phyloP scores from a whole-genome alignment of 768 basidiomycete species.

The Lepiota brunneoincarnata region DNA sequence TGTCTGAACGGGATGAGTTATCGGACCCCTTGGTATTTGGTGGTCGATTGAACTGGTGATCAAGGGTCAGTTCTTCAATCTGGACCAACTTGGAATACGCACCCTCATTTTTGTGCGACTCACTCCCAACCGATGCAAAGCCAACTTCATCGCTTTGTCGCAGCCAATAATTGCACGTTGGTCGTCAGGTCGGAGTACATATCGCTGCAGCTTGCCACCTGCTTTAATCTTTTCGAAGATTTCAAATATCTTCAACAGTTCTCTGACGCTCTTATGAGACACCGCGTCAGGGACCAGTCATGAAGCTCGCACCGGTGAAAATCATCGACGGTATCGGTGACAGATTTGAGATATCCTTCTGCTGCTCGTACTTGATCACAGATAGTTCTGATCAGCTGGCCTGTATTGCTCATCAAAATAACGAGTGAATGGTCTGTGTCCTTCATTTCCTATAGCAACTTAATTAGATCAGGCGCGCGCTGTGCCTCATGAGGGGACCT shows the following conservation, averaged over 20 bases:
- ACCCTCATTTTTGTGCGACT: not conserved
- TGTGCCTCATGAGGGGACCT: not conserved
- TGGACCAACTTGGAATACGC: not conserved
- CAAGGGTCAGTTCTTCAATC: not conserved
- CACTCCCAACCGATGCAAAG: constrained; percentile 4
- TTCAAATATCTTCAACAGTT: not conserved
- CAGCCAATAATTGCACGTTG: not conserved
- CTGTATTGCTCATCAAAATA: not conserved
- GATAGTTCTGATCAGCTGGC: not conserved
- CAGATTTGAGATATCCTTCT: not conserved
- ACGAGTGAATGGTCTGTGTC: not conserved
- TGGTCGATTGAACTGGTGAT: too few species aligned
- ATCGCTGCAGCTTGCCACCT: not conserved
- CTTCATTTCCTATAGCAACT: not conserved
- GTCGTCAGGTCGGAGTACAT: not conserved
- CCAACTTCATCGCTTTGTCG: not conserved
- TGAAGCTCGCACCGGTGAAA: not conserved
- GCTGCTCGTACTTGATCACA: not conserved
- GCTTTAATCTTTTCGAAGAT: not conserved
- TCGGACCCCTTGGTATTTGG: too few species aligned
- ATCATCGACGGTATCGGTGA: not conserved
- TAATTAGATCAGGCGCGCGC: not conserved
- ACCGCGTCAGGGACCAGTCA: not conserved
- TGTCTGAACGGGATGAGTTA: too few species aligned
- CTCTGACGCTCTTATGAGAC: not conserved